phyloP scores from a whole-genome alignment of 31 red algal species.

The Porphyra umbilicalis region DNA sequence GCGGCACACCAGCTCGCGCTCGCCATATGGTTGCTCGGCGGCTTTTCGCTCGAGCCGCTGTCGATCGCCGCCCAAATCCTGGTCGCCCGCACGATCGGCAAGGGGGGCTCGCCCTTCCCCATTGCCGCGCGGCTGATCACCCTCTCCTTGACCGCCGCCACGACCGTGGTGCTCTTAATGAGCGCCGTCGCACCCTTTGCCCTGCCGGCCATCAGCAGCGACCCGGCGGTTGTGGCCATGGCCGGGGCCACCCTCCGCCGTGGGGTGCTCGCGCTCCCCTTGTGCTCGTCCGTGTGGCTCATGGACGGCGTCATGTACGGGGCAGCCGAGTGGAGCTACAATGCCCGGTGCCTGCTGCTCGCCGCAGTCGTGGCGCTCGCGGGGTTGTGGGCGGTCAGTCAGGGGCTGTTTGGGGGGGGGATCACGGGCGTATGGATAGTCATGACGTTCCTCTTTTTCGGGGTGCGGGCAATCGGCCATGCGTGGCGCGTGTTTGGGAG shows the following conservation, averaged over 20 bases:
- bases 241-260: not conserved
- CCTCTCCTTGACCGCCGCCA: not conserved
- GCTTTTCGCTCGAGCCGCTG: not conserved
- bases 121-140: not conserved
- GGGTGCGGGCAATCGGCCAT: not conserved
- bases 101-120: not conserved
- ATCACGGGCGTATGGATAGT: not conserved
- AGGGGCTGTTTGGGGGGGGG: not conserved
- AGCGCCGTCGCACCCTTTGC: not conserved
- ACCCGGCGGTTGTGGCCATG: not conserved
- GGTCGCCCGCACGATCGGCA: not conserved
- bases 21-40: not conserved
- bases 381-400: not conserved
- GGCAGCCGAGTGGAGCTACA: not conserved
- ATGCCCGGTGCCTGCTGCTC: not conserved
- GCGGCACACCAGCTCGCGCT: conserved; percentile 1
- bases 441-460: not conserved
- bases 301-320: not conserved
- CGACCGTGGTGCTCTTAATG: not conserved
- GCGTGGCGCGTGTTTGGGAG: not conserved
- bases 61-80: conserved; percentile 1
- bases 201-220: not conserved
- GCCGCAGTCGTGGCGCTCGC: not conserved
- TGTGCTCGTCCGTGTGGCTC: not conserved
- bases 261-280: not conserved